phyloP scores from a whole-genome alignment of 768 basidiomycete genomes.

The Guyanaporus albipodus region DNA sequence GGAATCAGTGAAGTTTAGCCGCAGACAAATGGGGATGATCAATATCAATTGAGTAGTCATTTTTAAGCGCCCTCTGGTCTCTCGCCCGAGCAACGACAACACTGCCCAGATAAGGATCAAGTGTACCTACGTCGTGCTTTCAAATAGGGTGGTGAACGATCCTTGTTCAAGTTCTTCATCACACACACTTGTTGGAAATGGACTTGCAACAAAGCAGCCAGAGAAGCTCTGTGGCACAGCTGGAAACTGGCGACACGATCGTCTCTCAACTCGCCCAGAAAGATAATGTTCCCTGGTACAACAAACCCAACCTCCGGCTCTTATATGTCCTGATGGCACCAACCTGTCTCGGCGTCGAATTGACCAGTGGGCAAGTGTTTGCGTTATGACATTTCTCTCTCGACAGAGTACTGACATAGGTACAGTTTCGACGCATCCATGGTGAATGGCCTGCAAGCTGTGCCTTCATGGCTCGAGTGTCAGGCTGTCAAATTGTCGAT shows the following conservation, averaged over 20 bases:
- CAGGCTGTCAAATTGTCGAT: constrained; percentile 7
- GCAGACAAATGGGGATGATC: too few species aligned
- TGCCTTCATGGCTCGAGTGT: constrained; percentile 56
- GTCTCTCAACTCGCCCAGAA: constrained; percentile 27
- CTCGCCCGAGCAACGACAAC: too few species aligned
- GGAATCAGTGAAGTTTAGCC: too few species aligned
- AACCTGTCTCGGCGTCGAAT: constrained; percentile 19
- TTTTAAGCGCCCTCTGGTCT: too few species aligned
- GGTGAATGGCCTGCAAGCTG: constrained; percentile 60
- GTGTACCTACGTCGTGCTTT: too few species aligned
- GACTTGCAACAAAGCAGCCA: neutral
- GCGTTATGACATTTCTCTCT: neutral
- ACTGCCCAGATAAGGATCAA: too few species aligned
- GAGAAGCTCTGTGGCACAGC: neutral
- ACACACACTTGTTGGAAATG: constrained; percentile 2
- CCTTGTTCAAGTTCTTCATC: too few species aligned
- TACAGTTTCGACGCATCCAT: constrained; percentile 43
- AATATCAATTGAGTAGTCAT: too few species aligned
- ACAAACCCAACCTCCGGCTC: constrained; percentile 53
- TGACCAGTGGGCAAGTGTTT: constrained; percentile 16
- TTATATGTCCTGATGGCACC: constrained; percentile 57
- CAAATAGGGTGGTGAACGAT: too few species aligned
- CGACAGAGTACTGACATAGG: neutral
- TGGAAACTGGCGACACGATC: constrained; percentile 1
- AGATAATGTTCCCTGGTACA: constrained; percentile 59